phyloP scores from a whole-genome alignment of 495 filamentous ascomycete species.

The Pyrenula massariospora region DNA sequence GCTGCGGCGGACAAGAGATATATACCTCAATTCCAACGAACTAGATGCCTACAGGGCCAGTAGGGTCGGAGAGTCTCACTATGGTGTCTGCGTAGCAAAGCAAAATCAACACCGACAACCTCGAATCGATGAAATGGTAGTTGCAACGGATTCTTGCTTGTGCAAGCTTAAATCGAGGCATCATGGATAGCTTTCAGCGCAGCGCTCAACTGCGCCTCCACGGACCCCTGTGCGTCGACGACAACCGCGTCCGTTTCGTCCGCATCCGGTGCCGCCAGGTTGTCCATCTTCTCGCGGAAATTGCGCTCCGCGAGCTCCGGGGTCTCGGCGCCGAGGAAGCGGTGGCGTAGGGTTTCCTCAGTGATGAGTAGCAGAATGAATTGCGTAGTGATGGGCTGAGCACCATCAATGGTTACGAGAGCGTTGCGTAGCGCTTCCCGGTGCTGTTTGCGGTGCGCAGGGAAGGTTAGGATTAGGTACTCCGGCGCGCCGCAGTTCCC shows the following conservation, averaged over 20 bases:
- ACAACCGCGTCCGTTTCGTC: background rate
- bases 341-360: background rate
- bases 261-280: background rate
- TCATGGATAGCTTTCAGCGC: background rate
- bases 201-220: background rate
- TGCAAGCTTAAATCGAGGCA: too few relatives aligned
- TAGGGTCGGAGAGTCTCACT: too few relatives aligned
- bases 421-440: background rate
- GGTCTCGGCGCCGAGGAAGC: background rate
- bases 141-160: too few relatives aligned
- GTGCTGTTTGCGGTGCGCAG: background rate
- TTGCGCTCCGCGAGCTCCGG: background rate
- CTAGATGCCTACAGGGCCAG: too few relatives aligned
- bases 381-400: background rate
- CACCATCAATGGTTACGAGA: background rate
- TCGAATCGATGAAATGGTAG: too few relatives aligned
- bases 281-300: background rate
- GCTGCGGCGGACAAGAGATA: too few relatives aligned
- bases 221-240: background rate
- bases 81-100: too few relatives aligned
- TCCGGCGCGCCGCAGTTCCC: background rate
- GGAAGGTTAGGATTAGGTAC: background rate
- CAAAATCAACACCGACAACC: too few relatives aligned
- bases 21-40: too few relatives aligned
- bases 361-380: background rate